Conservation (phyloP, 73 alveolate species). For the Paramecium pentaurelia region DNA sequence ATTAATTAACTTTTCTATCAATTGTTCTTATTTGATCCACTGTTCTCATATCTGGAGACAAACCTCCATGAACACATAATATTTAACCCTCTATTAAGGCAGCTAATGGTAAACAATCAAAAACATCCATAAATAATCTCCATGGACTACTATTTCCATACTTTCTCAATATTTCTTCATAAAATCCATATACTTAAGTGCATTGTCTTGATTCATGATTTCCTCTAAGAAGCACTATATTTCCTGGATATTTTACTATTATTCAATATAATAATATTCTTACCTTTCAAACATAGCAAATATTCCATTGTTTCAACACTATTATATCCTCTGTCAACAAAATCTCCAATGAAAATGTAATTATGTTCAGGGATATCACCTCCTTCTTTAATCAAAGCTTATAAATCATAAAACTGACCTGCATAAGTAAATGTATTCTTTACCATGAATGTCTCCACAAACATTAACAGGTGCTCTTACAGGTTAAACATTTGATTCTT, state of each 20-base stretch:
- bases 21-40: constrained; percentile 79
- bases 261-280: background rate
- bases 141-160: constrained; percentile 85
- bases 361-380: constrained; percentile 81
- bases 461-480: constrained; percentile 75
- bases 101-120: constrained; percentile 70
- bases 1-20: constrained; percentile 58
- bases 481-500: constrained; percentile 68
- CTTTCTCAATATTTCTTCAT: constrained; percentile 79
- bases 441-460: constrained; percentile 84
- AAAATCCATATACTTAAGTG: constrained; percentile 72
- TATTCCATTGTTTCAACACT: constrained; percentile 71
- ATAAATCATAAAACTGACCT: constrained; percentile 58
- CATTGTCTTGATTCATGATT: constrained; percentile 59
- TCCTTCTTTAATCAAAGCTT: constrained; percentile 53
- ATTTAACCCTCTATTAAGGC: constrained; percentile 87
- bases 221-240: constrained; percentile 55
- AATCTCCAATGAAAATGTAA: constrained; percentile 79
- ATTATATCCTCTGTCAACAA: constrained; percentile 81
- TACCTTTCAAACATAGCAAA: constrained; percentile 64
- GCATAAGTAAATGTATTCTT: background rate
- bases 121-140: constrained; percentile 78
- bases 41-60: constrained; percentile 85
- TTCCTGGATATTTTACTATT: constrained; percentile 50
- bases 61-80: constrained; percentile 95